Percentiles rank a stretch among this genome's conserved stretches.
Evolutionary conservation across 495 filamentous ascomycete species (phyloP).

Genomic region (Lasiosphaeris hirsuta): DNA sequence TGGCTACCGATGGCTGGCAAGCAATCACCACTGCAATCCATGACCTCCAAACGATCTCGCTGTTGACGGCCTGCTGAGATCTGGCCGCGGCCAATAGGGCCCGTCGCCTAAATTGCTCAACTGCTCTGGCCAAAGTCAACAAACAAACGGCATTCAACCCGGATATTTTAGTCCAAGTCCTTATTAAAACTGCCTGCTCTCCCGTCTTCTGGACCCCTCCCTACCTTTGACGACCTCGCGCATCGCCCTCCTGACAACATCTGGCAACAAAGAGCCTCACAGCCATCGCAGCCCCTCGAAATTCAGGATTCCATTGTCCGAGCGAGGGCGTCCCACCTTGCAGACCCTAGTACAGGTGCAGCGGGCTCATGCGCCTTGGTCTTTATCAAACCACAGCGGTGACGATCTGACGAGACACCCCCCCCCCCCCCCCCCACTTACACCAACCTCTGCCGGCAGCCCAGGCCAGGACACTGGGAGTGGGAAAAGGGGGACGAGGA

Average conservation of each 20-base stretch:
- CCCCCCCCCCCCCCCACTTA: constrained; percentile 5
- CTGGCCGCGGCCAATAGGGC: constrained; percentile 11
- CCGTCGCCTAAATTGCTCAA: constrained; percentile 7
- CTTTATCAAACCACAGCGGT: constrained; percentile 16
- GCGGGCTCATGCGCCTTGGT: constrained; percentile 18
- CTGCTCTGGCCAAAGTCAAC: constrained; percentile 17
- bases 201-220: background rate
- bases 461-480: constrained; percentile 12
- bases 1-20: constrained; percentile 12
- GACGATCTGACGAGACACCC: constrained; percentile 30
- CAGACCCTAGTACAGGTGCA: background rate
- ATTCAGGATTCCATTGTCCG: background rate
- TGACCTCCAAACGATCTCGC: constrained; percentile 8
- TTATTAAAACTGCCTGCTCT: background rate
- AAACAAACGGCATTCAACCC: constrained; percentile 14
- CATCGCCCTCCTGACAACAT: too few species aligned
- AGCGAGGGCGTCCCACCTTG: background rate
- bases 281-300: too few species aligned
- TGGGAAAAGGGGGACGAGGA: background rate
- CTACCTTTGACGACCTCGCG: background rate
- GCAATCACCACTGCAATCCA: constrained; percentile 2
- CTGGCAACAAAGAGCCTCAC: too few species aligned
- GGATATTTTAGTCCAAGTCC: background rate
- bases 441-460: constrained; percentile 1
- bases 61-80: constrained; percentile 10